A percentile compares a stretch with the other conserved stretches of the same genome.
Conservation (phyloP, 306 rosid species). For the Erythrophleum fordii region DNA sequence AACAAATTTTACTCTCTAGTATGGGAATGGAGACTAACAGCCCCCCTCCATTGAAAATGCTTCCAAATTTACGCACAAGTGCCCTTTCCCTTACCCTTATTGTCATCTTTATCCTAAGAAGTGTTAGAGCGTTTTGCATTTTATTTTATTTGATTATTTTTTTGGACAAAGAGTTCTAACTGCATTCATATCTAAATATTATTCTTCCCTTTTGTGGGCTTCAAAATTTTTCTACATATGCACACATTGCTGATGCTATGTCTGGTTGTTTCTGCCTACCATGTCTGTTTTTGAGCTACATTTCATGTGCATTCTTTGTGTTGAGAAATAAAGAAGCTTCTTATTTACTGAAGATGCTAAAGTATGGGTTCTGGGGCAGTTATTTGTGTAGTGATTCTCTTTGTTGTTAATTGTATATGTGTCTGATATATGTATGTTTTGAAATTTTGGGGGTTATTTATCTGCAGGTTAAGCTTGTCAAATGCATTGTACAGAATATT, state of each 20-base stretch:
- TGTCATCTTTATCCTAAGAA: slow-evolving; percentile 15
- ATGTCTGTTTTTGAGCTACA: background rate
- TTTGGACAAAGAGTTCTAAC: background rate
- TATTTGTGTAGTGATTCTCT: slow-evolving; percentile 17
- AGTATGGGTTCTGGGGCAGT: slow-evolving; percentile 1
- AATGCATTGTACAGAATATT: slow-evolving; percentile 82
- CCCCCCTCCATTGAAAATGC: slow-evolving; percentile 25
- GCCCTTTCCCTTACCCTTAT: slow-evolving; percentile 22
- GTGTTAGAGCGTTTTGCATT: slow-evolving; percentile 10
- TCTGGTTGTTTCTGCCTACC: slow-evolving; percentile 19
- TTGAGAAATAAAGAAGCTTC: slow-evolving; percentile 1
- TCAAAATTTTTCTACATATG: slow-evolving; percentile 18
- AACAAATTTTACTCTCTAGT: slow-evolving; percentile 1
- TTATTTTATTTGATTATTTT: background rate
- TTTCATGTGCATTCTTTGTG: slow-evolving; percentile 15
- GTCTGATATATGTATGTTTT: background rate
- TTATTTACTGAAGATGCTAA: slow-evolving; percentile 24
- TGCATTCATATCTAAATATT: background rate
- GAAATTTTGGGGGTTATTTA: slow-evolving; percentile 32
- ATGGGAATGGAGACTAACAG: background rate
- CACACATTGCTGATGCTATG: slow-evolving; percentile 11
- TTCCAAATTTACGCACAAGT: slow-evolving; percentile 16
- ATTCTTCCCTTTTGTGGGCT: slow-evolving; percentile 14
- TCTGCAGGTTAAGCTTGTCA: slow-evolving; percentile 92
- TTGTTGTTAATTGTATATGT: slow-evolving; percentile 17